A percentile compares a stretch with the other conserved stretches of the same genome.
Evolutionary conservation across 768 basidiomycete genomes (phyloP).

Genomic region (Hysterangium stoloniferum): DNA sequence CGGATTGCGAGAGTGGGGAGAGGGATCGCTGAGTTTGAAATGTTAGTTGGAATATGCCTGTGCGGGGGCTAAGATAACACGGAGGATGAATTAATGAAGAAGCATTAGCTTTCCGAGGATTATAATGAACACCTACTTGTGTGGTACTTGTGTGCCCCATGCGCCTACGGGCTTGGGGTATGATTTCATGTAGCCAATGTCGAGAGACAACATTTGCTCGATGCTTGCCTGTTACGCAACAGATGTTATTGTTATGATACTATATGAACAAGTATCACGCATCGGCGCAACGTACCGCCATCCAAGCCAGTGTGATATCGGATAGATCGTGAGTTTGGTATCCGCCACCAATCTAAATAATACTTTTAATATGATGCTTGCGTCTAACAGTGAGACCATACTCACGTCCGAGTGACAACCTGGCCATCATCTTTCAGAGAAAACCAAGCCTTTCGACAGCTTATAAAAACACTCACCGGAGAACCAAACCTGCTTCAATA

Average conservation of each 20-base stretch:
- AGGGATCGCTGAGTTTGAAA: slow-evolving; percentile 37
- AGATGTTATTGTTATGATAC: slow-evolving; percentile 4
- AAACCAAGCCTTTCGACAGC: background rate
- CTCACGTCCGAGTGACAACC: slow-evolving; percentile 27
- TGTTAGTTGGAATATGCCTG: slow-evolving; percentile 40
- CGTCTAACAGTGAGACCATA: background rate
- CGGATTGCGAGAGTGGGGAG: no score
- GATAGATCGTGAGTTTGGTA: slow-evolving; percentile 61
- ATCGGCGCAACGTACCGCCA: slow-evolving; percentile 39
- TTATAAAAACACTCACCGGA: slow-evolving; percentile 34
- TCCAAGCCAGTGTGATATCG: slow-evolving; percentile 56
- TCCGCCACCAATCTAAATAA: slow-evolving; percentile 57
- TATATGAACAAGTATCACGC: slow-evolving; percentile 13
- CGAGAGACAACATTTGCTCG: slow-evolving; percentile 45
- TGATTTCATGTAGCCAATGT: slow-evolving; percentile 42
- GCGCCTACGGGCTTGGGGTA: slow-evolving; percentile 44
- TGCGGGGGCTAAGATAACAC: slow-evolving; percentile 32
- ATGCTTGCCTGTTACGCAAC: slow-evolving; percentile 41
- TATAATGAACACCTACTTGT: slow-evolving; percentile 43
- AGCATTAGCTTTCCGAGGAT: no score
- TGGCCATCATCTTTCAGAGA: background rate
- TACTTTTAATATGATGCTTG: background rate
- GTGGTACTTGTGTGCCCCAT: slow-evolving; percentile 58
- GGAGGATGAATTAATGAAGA: background rate
- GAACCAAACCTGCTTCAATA: slow-evolving; percentile 71